These are phyloP conservation scores for Yamadazyma blattariae DNA, from an alignment of 1,139 yeast species.

Conservation along the genomic window DNA sequence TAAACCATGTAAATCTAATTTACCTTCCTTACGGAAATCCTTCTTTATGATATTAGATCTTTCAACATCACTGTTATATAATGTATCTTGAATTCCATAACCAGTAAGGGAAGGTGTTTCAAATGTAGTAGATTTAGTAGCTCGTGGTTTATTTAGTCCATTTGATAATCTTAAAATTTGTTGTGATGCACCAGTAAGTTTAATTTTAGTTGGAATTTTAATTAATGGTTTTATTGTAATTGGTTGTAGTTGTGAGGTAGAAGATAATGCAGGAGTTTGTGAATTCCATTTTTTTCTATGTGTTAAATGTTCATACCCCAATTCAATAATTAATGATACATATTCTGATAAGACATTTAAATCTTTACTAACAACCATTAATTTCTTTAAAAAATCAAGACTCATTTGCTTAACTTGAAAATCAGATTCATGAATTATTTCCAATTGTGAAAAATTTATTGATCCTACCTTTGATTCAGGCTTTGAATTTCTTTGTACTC, in stretches of 20 bases:
- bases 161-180: neutral
- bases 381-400: conserved; percentile 31
- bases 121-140: too few relatives aligned
- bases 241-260: too few relatives aligned
- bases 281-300: neutral
- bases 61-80: too few relatives aligned
- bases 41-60: neutral
- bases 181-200: neutral
- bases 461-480: conserved; percentile 15
- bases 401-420: conserved; percentile 20
- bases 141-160: too few relatives aligned
- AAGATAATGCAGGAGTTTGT: too few relatives aligned
- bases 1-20: conserved; percentile 53
- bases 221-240: neutral
- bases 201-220: too few relatives aligned
- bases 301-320: conserved; percentile 7
- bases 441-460: conserved; percentile 5
- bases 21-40: neutral
- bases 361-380: conserved; percentile 43
- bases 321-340: conserved; percentile 13
- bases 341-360: conserved; percentile 27
- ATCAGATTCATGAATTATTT: conserved; percentile 18
- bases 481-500: conserved; percentile 22
- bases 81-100: too few relatives aligned
- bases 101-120: too few relatives aligned